Evolutionary conservation across 129 eudicot genomes (phyloP).

Genomic region (Rutidosis leptorrhynchoides): DNA sequence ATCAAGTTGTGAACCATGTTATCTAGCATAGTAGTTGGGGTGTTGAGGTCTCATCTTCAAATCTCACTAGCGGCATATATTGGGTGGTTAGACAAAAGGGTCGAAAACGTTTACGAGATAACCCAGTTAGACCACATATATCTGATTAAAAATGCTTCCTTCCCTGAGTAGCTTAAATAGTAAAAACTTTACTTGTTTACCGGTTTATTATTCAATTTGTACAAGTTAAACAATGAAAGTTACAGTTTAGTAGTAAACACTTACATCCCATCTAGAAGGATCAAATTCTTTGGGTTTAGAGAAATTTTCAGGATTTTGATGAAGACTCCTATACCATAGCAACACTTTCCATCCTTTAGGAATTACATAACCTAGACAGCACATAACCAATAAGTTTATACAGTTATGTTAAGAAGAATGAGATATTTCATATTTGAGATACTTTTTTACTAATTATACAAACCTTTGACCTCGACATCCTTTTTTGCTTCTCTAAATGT

Average conservation of each 20-base stretch:
- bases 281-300: constrained; percentile 57
- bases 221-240: constrained; percentile 8
- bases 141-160: too few relatives aligned
- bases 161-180: too few relatives aligned
- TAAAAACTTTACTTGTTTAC: too few relatives aligned
- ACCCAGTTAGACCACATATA: too few relatives aligned
- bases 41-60: too few relatives aligned
- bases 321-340: constrained; percentile 72
- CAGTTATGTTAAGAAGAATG: background rate
- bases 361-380: constrained; percentile 57
- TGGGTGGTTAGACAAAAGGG: too few relatives aligned
- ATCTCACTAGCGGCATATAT: too few relatives aligned
- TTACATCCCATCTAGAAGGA: constrained; percentile 90
- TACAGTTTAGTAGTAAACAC: constrained; percentile 18
- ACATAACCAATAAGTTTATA: background rate
- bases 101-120: too few relatives aligned
- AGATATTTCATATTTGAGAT: background rate
- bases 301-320: constrained; percentile 53
- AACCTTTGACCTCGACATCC: constrained; percentile 63
- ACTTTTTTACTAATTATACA: background rate
- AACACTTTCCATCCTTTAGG: constrained; percentile 93
- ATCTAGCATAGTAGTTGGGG: too few relatives aligned
- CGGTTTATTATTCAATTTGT: background rate
- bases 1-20: too few relatives aligned
- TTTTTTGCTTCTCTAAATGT: constrained; percentile 74